Percentiles rank a stretch among this genome's conserved stretches.
Evolutionary conservation across 352 stramenopile genomes (phyloP).

Genomic region (Pilasporangium apinafurcum): DNA sequence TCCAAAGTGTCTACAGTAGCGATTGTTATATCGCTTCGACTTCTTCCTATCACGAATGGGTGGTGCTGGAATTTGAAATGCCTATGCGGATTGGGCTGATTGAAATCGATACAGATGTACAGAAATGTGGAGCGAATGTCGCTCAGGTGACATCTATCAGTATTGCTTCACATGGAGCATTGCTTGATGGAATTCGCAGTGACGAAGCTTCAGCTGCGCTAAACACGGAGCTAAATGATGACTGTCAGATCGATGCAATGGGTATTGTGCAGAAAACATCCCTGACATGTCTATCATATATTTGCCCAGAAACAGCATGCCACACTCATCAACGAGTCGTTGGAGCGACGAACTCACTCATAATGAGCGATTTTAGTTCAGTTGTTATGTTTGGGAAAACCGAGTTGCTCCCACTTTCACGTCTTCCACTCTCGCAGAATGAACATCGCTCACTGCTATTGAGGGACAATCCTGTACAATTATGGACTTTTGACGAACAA

Average conservation of each 20-base stretch:
- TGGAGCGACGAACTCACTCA: constrained; percentile 11
- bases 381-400: constrained; percentile 33
- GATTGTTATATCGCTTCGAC: constrained; percentile 37
- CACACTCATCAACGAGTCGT: constrained; percentile 8
- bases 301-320: constrained; percentile 25
- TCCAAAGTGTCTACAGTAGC: constrained; percentile 13
- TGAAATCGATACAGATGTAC: constrained; percentile 34
- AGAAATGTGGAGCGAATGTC: constrained; percentile 27
- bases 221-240: not conserved
- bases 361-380: constrained; percentile 50
- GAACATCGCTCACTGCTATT: constrained; percentile 47
- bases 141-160: constrained; percentile 26
- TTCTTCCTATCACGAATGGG: constrained; percentile 55
- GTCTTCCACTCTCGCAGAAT: constrained; percentile 39
- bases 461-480: constrained; percentile 47
- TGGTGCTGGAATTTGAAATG: constrained; percentile 43
- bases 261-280: not conserved
- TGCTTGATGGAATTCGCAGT: constrained; percentile 22
- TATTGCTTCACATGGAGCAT: constrained; percentile 30
- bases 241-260: constrained; percentile 21
- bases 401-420: constrained; percentile 22
- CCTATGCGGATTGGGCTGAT: constrained; percentile 42
- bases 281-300: constrained; percentile 13
- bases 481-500: constrained; percentile 53
- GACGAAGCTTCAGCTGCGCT: constrained; percentile 7